phyloP scores from a whole-genome alignment of 1,284 basidiomycete genomes.

The Ceratobasidium sp. region DNA sequence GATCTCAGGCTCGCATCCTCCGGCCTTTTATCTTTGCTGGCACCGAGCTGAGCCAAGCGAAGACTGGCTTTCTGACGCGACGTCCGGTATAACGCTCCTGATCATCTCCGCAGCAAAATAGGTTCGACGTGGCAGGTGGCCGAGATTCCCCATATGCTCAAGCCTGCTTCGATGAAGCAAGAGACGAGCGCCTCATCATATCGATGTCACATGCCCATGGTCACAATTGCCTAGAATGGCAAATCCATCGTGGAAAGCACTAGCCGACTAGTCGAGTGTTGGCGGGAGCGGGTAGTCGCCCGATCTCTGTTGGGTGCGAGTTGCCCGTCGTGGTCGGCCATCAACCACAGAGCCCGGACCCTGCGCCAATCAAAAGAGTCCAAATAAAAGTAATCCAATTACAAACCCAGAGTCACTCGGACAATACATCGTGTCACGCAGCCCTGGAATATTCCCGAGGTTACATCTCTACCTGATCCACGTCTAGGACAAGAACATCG shows the following conservation, averaged over 20 bases:
- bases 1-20: background rate
- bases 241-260: too few relatives aligned
- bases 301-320: too few relatives aligned
- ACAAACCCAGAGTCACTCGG: too few relatives aligned
- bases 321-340: too few relatives aligned
- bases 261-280: too few relatives aligned
- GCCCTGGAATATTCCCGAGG: too few relatives aligned
- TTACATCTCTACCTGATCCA: too few relatives aligned
- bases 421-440: too few relatives aligned
- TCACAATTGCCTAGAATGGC: background rate
- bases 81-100: constrained; percentile 6
- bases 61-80: background rate
- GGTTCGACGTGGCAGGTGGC: constrained; percentile 34
- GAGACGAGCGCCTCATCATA: background rate
- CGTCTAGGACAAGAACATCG: background rate
- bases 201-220: constrained; percentile 26
- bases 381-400: too few relatives aligned
- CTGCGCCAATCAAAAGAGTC: too few relatives aligned
- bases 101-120: constrained; percentile 30
- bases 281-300: too few relatives aligned
- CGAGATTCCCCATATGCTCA: constrained; percentile 27
- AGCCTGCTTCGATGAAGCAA: background rate
- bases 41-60: background rate
- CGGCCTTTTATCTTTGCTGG: constrained; percentile 17
- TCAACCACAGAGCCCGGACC: too few relatives aligned